phyloP scores from a whole-genome alignment of 495 filamentous ascomycete genomes.

The Chaetomium cochliodes region DNA sequence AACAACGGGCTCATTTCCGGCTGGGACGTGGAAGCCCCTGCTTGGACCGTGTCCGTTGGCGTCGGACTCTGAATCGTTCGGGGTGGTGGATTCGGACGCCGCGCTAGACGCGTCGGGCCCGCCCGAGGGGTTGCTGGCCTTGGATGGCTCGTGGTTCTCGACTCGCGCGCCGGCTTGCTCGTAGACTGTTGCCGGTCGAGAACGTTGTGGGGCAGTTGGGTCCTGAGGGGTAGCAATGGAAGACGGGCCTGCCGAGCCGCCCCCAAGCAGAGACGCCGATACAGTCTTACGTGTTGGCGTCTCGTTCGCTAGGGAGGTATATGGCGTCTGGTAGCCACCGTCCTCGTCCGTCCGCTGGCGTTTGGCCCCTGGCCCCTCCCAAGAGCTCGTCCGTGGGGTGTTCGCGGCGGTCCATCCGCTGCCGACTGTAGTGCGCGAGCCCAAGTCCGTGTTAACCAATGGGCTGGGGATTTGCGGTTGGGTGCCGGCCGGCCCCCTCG shows the following conservation, averaged over 20 bases:
- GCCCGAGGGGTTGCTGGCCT: background rate
- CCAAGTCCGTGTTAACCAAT: background rate
- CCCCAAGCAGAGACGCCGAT: slow-evolving; percentile 29
- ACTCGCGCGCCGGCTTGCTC: slow-evolving; percentile 17
- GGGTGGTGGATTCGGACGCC: background rate
- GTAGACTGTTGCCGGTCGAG: slow-evolving; percentile 19
- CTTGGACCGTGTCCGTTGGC: background rate
- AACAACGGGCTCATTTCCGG: background rate
- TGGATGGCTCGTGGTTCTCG: slow-evolving; percentile 24
- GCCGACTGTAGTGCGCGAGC: slow-evolving; percentile 13
- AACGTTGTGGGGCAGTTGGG: slow-evolving; percentile 31
- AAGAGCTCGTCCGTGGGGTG: slow-evolving; percentile 22
- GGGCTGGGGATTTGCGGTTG: slow-evolving; percentile 3
- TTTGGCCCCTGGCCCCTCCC: slow-evolving; percentile 35
- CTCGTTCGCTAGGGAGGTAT: slow-evolving; percentile 17
- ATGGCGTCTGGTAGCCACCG: slow-evolving; percentile 26
- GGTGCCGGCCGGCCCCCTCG: slow-evolving; percentile 1
- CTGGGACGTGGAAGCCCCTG: background rate
- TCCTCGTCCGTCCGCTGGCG: slow-evolving; percentile 30
- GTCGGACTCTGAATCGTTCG: background rate
- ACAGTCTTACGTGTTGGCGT: slow-evolving; percentile 35
- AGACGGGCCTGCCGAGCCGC: slow-evolving; percentile 33
- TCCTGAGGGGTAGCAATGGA: slow-evolving; percentile 38
- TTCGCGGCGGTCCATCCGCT: slow-evolving; percentile 38
- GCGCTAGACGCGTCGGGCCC: background rate